phyloP scores from a whole-genome alignment of 306 rosid species.

The Morella rubra region DNA sequence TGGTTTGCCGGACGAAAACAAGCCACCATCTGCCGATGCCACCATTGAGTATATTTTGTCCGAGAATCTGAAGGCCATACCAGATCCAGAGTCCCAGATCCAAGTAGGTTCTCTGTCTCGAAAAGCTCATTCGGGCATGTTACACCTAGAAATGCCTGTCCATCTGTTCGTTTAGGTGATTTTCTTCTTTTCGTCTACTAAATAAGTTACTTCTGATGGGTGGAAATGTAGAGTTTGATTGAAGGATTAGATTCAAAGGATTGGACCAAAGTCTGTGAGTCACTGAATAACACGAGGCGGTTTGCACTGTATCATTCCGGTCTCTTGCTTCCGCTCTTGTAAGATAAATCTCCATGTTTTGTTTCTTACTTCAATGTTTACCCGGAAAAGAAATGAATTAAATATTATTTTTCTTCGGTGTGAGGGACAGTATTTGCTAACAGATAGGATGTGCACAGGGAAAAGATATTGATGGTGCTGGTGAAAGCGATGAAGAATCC shows the following conservation, averaged over 20 bases:
- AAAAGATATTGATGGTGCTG: constrained; percentile 57
- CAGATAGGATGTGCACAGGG: constrained; percentile 43
- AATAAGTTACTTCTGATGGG: not conserved
- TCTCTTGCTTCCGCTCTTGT: constrained; percentile 55
- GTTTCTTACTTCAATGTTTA: not conserved
- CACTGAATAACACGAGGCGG: constrained; percentile 69
- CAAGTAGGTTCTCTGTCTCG: constrained; percentile 35
- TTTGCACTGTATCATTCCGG: constrained; percentile 62
- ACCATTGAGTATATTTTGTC: constrained; percentile 67
- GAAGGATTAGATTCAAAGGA: constrained; percentile 72
- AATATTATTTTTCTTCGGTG: not conserved
- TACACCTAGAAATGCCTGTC: not conserved
- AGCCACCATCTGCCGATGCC: constrained; percentile 52
- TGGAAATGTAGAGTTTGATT: constrained; percentile 49
- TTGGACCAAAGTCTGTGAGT: constrained; percentile 74
- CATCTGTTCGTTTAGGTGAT: not conserved
- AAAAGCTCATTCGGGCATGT: not conserved
- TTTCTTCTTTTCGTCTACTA: not conserved
- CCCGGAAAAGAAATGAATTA: not conserved
- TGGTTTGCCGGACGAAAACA: constrained; percentile 53
- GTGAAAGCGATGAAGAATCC: constrained; percentile 90
- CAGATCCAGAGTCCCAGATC: constrained; percentile 63
- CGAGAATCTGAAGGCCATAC: constrained; percentile 66
- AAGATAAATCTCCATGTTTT: constrained; percentile 18
- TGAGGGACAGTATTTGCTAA: constrained; percentile 17